Percentiles rank a stretch among this genome's conserved stretches.
These are phyloP conservation scores for Xanthoconium purpureum DNA, from an alignment of 768 basidiomycete genomes.

Conservation along the genomic window DNA sequence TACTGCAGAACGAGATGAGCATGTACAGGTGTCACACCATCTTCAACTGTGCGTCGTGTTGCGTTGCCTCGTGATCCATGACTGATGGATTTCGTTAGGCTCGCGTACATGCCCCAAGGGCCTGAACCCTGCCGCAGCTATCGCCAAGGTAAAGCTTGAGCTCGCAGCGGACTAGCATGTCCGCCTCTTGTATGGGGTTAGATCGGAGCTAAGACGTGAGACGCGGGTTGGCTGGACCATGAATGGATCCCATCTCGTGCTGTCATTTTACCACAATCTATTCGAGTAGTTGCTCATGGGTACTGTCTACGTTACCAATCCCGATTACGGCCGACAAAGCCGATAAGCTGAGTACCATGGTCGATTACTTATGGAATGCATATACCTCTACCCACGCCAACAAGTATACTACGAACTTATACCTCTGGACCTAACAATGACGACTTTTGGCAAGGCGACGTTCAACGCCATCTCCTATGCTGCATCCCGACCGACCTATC, in stretches of 20 bases:
- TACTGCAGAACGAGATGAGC: constrained; percentile 93
- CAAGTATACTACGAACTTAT: background rate
- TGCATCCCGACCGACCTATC: constrained; percentile 70
- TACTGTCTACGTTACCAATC: too few relatives aligned
- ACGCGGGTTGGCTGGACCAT: background rate
- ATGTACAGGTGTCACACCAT: constrained; percentile 93
- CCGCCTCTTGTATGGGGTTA: background rate
- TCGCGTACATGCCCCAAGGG: constrained; percentile 50
- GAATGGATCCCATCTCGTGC: background rate
- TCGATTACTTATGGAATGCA: too few relatives aligned
- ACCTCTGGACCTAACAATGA: constrained; percentile 41
- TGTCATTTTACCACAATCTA: background rate
- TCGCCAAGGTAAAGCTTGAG: background rate
- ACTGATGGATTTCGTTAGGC: constrained; percentile 40
- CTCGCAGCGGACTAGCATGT: background rate
- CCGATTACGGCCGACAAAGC: too few relatives aligned
- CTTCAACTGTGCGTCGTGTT: constrained; percentile 74
- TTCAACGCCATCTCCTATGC: constrained; percentile 72
- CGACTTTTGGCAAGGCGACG: constrained; percentile 67
- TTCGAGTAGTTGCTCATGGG: too few relatives aligned
- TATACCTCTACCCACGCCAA: too few relatives aligned
- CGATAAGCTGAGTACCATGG: background rate
- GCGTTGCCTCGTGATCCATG: background rate
- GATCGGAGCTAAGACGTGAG: background rate
- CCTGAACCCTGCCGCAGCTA: background rate